Conservation (phyloP, 768 basidiomycete species). For the Hypholoma sublateritium region DNA sequence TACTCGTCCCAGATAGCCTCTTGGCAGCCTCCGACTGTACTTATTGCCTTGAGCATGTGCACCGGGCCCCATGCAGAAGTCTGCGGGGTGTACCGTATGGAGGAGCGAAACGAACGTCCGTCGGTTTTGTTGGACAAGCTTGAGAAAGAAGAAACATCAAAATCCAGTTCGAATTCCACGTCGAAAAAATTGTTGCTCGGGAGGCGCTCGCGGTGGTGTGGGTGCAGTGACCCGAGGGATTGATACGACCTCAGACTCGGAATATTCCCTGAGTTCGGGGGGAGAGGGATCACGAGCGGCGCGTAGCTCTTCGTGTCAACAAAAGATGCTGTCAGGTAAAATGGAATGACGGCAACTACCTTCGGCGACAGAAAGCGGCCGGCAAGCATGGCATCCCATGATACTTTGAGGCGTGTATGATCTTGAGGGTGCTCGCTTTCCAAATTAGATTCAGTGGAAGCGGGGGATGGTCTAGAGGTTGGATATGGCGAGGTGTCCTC, state of each 20-base stretch:
- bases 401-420: slow-evolving; percentile 57
- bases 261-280: slow-evolving; percentile 39
- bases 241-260: slow-evolving; percentile 15
- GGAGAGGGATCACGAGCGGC: slow-evolving; percentile 52
- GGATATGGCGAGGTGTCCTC: neutral
- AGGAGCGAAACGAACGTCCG: slow-evolving; percentile 10
- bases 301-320: slow-evolving; percentile 49
- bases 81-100: slow-evolving; percentile 1
- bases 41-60: slow-evolving; percentile 63
- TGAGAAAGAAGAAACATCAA: slow-evolving; percentile 11
- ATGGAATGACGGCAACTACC: slow-evolving; percentile 59
- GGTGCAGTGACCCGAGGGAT: slow-evolving; percentile 28
- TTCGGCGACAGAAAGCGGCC: slow-evolving; percentile 54
- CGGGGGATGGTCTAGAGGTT: neutral
- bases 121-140: slow-evolving; percentile 16
- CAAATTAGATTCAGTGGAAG: neutral
- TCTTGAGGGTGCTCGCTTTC: slow-evolving; percentile 49
- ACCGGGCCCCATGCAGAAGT: slow-evolving; percentile 45
- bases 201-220: slow-evolving; percentile 7
- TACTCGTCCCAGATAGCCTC: slow-evolving; percentile 72
- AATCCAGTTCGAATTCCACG: slow-evolving; percentile 9
- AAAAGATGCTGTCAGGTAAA: slow-evolving; percentile 64
- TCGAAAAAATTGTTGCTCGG: slow-evolving; percentile 21
- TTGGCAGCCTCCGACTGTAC: slow-evolving; percentile 60
- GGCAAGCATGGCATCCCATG: slow-evolving; percentile 70